Base-by-base conservation (phyloP, 345 rosid species). In the Draba incana region DNA sequence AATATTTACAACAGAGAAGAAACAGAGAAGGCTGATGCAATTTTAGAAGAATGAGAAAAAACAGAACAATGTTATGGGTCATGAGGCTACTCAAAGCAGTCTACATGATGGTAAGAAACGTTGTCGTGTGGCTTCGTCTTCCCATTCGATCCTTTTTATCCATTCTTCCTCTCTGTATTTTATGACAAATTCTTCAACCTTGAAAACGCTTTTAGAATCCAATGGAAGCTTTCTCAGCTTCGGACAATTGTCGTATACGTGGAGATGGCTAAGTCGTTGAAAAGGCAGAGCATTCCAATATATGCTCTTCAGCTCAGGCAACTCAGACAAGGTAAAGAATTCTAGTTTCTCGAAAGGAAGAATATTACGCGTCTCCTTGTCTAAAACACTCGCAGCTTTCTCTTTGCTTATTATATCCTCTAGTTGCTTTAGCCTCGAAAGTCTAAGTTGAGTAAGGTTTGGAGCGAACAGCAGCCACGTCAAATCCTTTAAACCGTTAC, bases 211-310 rank as follows among this genome's bases (percentile, higher is more conserved):
- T 28, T 28, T 44, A 10, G 53, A 45, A 61, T 45, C 66, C 42
- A 61, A 14, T 9, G 66, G 66, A 45, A 61, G 66, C 10, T 44
- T 61, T 44, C 52, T 61, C 53, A 61, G 53, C n/a, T 61, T 27
- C 2, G 52, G 52, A 30, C 52, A 44, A 3, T 43, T 12, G 8
- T n/a, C 3, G 39, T 43, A 43, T 20, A 48, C 3, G 38, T 8
- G 0, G 2, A 61, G 3, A n/a, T 8, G 1, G 1, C n/a, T 43
- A 13, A 61, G 13, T n/a, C 38, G 5, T 13, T 28, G 53, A 27
- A 61, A 14, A 27, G 14, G 53, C 42, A 61, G 10, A 45, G 66
- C 9, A 0, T 25, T 44, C 66, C 52, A 28, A 4, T 28, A 61
- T 2, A 61, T 61, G 14, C 41, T 44, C 65, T 61, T 44, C n/a